phyloP scores from a whole-genome alignment of 139 green algal genomes.

The Haematococcus lacustris region DNA sequence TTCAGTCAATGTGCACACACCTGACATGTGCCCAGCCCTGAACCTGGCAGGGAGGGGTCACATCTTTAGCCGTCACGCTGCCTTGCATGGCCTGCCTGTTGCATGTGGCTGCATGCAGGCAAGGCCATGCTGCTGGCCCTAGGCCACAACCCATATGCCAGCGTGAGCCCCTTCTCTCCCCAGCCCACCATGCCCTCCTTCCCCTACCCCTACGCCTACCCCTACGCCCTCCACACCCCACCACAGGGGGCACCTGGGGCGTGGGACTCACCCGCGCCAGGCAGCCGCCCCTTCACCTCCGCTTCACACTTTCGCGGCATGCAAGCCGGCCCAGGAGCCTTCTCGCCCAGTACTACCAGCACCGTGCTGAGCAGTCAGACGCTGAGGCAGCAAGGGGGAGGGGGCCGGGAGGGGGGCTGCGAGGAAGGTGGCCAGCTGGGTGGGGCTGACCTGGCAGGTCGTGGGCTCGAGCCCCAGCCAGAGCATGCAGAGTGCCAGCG shows the following conservation, averaged over 20 bases:
- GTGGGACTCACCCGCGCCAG: not conserved
- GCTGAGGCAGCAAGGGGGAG: not conserved
- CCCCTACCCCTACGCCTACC: not conserved
- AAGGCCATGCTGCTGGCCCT: conserved; percentile 11
- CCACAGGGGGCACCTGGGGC: too few species aligned
- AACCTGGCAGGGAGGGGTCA: not conserved
- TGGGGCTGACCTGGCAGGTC: not conserved
- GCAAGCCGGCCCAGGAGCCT: too few species aligned
- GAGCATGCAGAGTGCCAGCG: conserved; percentile 5
- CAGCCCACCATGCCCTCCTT: not conserved
- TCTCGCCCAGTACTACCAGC: too few species aligned
- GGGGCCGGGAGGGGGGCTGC: not conserved
- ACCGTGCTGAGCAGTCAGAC: not conserved
- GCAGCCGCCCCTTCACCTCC: not conserved
- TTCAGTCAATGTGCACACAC: not conserved
- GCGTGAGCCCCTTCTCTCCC: not conserved
- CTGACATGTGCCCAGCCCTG: not conserved
- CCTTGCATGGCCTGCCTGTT: not conserved
- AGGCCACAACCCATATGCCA: not conserved
- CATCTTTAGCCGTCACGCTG: not conserved
- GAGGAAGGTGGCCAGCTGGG: not conserved
- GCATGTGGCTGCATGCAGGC: conserved; percentile 3
- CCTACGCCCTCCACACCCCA: not conserved
- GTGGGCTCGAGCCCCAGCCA: not conserved
- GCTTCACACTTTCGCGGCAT: too few species aligned